Evolutionary conservation across 2,329 filamentous ascomycete genomes (phyloP), one percentile per base, ranked within the genome.

Genomic region (Penicillium sp.): DNA sequence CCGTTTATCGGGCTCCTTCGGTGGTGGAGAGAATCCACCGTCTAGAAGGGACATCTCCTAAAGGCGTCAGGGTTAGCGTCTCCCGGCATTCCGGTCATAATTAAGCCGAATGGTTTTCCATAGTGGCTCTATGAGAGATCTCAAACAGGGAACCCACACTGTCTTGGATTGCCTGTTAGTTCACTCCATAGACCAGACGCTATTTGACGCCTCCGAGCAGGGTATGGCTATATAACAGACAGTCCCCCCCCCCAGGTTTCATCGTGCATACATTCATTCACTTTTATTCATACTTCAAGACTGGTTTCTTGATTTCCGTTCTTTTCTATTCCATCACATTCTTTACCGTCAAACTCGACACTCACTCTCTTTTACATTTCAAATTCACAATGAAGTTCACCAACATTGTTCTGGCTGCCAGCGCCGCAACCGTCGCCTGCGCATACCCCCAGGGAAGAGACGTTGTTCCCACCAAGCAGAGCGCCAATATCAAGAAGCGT

Each of bases 361-460:
- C 35, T 62, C 67, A 60, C 63, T 64, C 63, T 61, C 65, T 69
- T 50, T 50, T 35, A 38, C 35, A 48, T 52, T 31, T 52, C 60
- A 67, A 50, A 71, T 71, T 52, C 62, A 67, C 58, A 51, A 71
- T 71, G 69, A 71, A 66, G 64, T 63, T 71, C 51, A 65, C 56
- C 56, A 71, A 62, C 60, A 56, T 71, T 52, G 52, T 71, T 57
- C 59, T 71, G 49, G 69, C 68, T 47, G 68, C 68, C 48, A 67
- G 69, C 45, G 68, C 69, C 42, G 68, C 69, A 50, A 59, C 61
- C 53, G 57, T 71, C 59, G 69, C 67, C 43, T 59, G 54, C 52
- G 69, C 69, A 19, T 66, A 64, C 38, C 64, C 64, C 15, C 46
- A 42, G 19, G 57, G 48, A 21, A 42, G 63, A 13, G 58, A 64